Evolutionary conservation across 2,329 filamentous ascomycete species (phyloP), one percentile per base, ranked within the genome.

Genomic region (Ceratocystis colombiana): DNA sequence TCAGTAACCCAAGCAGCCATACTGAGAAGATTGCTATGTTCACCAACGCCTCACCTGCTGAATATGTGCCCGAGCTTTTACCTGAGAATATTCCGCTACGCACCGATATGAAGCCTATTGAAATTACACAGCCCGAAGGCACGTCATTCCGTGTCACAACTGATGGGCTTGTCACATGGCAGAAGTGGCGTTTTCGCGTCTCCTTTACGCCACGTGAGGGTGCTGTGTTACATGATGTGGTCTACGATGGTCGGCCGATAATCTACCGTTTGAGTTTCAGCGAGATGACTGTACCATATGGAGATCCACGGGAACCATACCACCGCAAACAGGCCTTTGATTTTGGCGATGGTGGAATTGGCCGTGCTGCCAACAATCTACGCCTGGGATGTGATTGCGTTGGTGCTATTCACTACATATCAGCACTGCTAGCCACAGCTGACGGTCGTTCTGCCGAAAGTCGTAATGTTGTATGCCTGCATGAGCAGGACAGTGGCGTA

Each of bases 321-420:
- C 84, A 86, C 64, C 80, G 86, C 53, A 89, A 90, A 72, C 83
- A 86, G 64, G 87, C 86, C 0, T 89, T 90, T 70, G 87, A 89
- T 70, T 82, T 89, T 68, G 87, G 87, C 6, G 86, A 89, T 67
- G 84, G 81, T 8, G 87, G 87, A 4, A 82, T 84, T 28, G 87
- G 87, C 1, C 80, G 83, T 62, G 83, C 80, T 61, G 84, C 85
- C 17, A 90, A 90, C 73, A 88, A 88, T 68, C 78, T 90, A 2
- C 77, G 79, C 17, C 78, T 89, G 0, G 87, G 87, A 20, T 89
- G 87, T 66, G 87, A 89, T 71, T 87, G 87, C 70, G 79, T 90
- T 0, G 88, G 88, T 5, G 80, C 82, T 0, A 88, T 88, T 70
- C 82, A 87, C 68, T 81, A 81, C 69, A 82, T 89, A 67, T 84